Conservation (phyloP, 1,284 basidiomycete genomes). For the Anthracocystis walkeri region DNA sequence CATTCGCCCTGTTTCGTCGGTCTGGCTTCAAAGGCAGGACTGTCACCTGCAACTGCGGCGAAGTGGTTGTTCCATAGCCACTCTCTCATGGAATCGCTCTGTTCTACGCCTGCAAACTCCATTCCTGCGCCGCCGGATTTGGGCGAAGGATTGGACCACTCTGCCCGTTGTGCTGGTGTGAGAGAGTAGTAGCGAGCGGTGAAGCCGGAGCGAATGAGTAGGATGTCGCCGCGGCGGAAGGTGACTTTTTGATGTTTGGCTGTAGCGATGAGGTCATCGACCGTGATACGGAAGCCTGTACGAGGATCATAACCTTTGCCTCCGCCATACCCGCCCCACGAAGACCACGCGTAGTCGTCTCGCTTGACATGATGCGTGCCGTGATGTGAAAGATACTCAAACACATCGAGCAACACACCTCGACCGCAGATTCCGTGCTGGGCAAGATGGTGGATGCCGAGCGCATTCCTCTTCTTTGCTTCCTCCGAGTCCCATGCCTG, state of each 20-base stretch:
- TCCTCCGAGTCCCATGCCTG: conserved; percentile 25
- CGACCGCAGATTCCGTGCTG: conserved; percentile 80
- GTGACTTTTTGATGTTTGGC: conserved; percentile 76
- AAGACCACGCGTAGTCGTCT: conserved; percentile 18
- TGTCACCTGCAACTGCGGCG: conserved; percentile 79
- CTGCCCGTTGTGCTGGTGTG: conserved; percentile 73
- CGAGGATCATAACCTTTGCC: conserved; percentile 73
- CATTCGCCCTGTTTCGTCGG: conserved; percentile 36
- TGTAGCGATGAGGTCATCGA: conserved; percentile 75
- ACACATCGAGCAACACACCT: conserved; percentile 77
- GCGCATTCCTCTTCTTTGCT: conserved; percentile 30
- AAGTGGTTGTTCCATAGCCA: conserved; percentile 80
- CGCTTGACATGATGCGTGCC: conserved; percentile 21
- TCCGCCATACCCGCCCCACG: conserved; percentile 31
- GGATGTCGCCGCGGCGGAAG: conserved; percentile 54
- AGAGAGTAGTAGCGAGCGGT: conserved; percentile 75
- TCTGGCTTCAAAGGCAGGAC: conserved; percentile 79
- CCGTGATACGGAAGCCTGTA: conserved; percentile 75
- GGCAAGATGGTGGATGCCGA: conserved; percentile 71
- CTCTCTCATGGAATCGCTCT: conserved; percentile 59
- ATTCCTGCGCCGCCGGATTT: conserved; percentile 15
- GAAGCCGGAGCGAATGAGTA: conserved; percentile 73
- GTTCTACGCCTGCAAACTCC: conserved; percentile 58
- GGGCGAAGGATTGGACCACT: conserved; percentile 66
- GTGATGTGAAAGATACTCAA: conserved; percentile 58